Conservation (phyloP, 75 land plant species). For the Cupressus sempervirens region DNA sequence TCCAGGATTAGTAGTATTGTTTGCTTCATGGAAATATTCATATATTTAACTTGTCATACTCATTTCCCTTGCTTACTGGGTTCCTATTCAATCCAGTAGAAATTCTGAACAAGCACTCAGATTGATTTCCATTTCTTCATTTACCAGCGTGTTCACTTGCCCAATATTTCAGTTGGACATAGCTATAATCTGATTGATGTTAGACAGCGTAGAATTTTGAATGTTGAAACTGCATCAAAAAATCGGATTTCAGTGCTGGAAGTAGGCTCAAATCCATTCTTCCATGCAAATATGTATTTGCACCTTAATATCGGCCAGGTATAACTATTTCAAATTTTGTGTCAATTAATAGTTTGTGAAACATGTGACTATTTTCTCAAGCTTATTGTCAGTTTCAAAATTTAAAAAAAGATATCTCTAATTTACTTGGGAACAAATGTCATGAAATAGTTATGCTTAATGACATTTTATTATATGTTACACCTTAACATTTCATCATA, state of each 20-base stretch:
- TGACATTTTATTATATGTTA: neutral
- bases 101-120: neutral
- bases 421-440: neutral
- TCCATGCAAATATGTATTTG: conserved; percentile 97
- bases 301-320: conserved; percentile 82
- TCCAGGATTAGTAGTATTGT: neutral
- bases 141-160: conserved; percentile 55
- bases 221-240: conserved; percentile 88
- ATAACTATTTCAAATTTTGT: conserved; percentile 10
- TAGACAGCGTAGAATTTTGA: conserved; percentile 43
- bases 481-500: neutral
- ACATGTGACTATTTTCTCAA: neutral
- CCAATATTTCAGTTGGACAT: conserved; percentile 77
- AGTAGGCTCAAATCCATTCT: conserved; percentile 61
- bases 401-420: neutral
- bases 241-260: conserved; percentile 54
- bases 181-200: conserved; percentile 82
- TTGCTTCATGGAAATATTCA: conserved; percentile 4
- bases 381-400: neutral
- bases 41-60: conserved; percentile 7
- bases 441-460: neutral
- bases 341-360: neutral
- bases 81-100: conserved; percentile 1
- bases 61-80: neutral
- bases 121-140: neutral